Evolutionary conservation across 1,284 basidiomycete genomes (phyloP), one percentile per base, ranked within the genome.

Genomic region (Bjerkandera adusta): DNA sequence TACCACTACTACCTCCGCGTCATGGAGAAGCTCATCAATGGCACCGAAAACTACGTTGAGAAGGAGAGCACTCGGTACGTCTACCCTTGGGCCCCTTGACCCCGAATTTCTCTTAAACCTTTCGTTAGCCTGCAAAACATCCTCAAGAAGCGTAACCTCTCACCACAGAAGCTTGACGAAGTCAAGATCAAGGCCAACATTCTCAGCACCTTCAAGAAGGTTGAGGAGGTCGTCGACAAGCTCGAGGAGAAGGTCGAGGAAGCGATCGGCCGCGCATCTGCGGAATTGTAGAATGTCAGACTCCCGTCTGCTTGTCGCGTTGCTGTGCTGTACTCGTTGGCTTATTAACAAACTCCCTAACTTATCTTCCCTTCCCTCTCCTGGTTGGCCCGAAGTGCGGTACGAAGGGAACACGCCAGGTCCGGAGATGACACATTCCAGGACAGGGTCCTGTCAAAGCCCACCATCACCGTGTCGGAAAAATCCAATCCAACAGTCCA

Each of bases 111-210:
- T n/a, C n/a, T n/a, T n/a, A n/a, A n/a, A n/a, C 13, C 22, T 5
- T 3, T 35, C 7, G 33, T 34, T 50, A 89, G 85, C n/a, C 66
- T 89, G 50, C 69, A 71, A 44, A 76, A 75, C 53, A 85, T 93
- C 58, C 73, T 94, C 49, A 70, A 73, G 62, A 92, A 92, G 71
- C 79, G 83, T 48, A 83, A 75, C 29, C 71, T 97, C 33, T 76
- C 87, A 4, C 74, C 79, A 0, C 68, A 76, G 43, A 97, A 98
- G 71, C 71, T 95, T 36, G 96, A 99, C 66, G 93, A 98, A 72
- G 83, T 98, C 60, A 90, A 92, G 70, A 80, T 89, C 66, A 96
- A 95, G 75, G 77, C 79, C 43, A 98, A 98, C 71, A 81, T 97
- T 56, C 80, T 97, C 45, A 67, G 72, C 7, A 80, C 90, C 0